Evolutionary conservation across 768 basidiomycete species (phyloP).

Genomic region (Mycena venus): DNA sequence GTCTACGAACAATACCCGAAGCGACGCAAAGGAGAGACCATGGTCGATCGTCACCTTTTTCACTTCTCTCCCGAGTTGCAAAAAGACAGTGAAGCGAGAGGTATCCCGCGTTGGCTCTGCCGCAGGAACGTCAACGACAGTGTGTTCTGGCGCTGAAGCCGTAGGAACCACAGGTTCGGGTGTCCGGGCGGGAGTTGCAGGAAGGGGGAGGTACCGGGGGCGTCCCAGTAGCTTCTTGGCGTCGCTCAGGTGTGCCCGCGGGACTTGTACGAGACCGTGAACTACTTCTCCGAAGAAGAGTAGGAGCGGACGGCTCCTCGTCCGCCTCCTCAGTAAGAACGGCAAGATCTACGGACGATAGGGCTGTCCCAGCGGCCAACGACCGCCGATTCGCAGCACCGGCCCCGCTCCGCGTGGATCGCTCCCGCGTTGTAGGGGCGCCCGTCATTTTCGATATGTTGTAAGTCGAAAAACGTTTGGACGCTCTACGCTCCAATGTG

Average conservation of each 20-base stretch:
- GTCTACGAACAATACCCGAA: slow-evolving; percentile 93
- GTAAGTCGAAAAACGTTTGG: slow-evolving; percentile 95
- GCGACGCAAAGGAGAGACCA: slow-evolving; percentile 75
- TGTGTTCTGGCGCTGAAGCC: slow-evolving; percentile 7
- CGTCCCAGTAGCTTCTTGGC: slow-evolving; percentile 31
- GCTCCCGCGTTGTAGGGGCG: slow-evolving; percentile 58
- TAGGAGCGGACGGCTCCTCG: slow-evolving; percentile 53
- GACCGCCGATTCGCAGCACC: slow-evolving; percentile 74
- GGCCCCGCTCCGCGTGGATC: slow-evolving; percentile 55
- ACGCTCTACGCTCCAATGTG: slow-evolving; percentile 89
- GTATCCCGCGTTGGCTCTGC: slow-evolving; percentile 38
- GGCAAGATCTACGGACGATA: slow-evolving; percentile 80
- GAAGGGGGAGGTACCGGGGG: slow-evolving; percentile 64
- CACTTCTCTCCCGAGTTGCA: slow-evolving; percentile 91
- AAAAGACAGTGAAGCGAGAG: slow-evolving; percentile 78
- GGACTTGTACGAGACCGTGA: slow-evolving; percentile 45
- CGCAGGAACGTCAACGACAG: slow-evolving; percentile 28
- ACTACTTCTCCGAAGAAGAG: slow-evolving; percentile 41
- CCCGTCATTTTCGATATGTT: slow-evolving; percentile 95
- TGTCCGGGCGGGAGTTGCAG: slow-evolving; percentile 57
- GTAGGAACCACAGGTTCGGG: slow-evolving; percentile 49
- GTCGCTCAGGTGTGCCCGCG: slow-evolving; percentile 54
- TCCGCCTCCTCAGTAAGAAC: slow-evolving; percentile 84
- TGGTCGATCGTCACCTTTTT: slow-evolving; percentile 86
- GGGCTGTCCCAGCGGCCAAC: slow-evolving; percentile 69